Evolutionary conservation across 1,284 basidiomycete genomes (phyloP), one percentile per base, ranked within the genome.

Genomic region (Cutaneotrichosporon dermatis): DNA sequence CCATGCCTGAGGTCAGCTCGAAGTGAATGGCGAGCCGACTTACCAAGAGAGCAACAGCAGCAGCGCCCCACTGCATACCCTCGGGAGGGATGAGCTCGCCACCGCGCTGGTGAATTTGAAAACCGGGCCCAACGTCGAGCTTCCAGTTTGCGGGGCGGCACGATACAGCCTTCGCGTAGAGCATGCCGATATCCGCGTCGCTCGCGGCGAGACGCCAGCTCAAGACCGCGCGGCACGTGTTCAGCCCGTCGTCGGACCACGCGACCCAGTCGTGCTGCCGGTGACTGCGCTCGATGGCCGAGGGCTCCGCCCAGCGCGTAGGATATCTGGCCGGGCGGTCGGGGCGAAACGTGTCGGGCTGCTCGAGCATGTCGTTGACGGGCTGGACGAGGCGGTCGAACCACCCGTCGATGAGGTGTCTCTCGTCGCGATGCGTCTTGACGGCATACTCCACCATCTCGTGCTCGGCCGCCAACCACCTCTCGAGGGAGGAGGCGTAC

Each of bases 1-100:
- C 60, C 57, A 62, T 13, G 50, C 54, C 53, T 55, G 42, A 33
- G 2, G 44, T 55, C 43, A 58, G 53, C 25, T 25, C 25, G 25
- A 25, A 25, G 25, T 25, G 25, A 25, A 25, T 25, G 25, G 39
- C 39, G 5, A 15, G 3, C 9, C 25, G 16, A n/a, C 58, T 59
- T 13, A 59, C 58, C 2, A 55, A 25, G 13, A 59, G 58, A 41
- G 49, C 55, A 37, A 54, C 53, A 3, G 16, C 12, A 16, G 42
- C 40, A 12, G 34, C 33, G 34, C 42, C 43, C 10, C 39, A 41
- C 4, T 4, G 15, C n/a, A 57, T n/a, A n/a, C 13, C 25, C 35
- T 16, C 44, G 11, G 46, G 37, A 41, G 36, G 35, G 25, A 25
- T 10, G 7, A 54, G 15, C 4, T 34, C 8, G 9, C 34, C 43